phyloP scores from a whole-genome alignment of 2,329 filamentous ascomycete species.

The Paecilomyces fulvus region DNA sequence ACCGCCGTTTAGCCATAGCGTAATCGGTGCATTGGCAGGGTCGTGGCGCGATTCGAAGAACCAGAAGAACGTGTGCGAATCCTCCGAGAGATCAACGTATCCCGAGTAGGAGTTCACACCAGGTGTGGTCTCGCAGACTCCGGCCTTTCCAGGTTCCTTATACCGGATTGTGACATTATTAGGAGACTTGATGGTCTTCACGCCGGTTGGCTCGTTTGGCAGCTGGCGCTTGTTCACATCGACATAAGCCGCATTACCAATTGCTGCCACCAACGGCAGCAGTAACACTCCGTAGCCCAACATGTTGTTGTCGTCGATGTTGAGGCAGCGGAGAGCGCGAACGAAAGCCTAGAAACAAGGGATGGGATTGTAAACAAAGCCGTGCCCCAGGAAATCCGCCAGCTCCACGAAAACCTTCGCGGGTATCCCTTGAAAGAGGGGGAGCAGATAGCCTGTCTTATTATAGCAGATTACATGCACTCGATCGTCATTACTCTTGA shows the following conservation, averaged over 20 bases:
- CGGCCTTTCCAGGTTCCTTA: conserved; percentile 46
- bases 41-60: conserved; percentile 50
- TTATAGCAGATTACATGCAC: background rate
- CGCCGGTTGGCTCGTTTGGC: conserved; percentile 27
- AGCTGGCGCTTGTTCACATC: conserved; percentile 23
- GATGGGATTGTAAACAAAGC: background rate
- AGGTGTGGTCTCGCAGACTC: conserved; percentile 47
- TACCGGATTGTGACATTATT: conserved; percentile 48
- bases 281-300: background rate
- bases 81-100: conserved; percentile 45
- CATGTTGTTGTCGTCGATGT: background rate
- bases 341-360: background rate
- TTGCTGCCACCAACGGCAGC: conserved; percentile 1
- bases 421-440: background rate
- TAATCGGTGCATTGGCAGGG: conserved; percentile 36
- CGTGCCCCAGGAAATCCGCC: conserved; percentile 3
- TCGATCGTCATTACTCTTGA: background rate
- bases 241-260: conserved; percentile 8
- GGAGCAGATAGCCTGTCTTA: background rate
- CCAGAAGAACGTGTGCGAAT: conserved; percentile 47
- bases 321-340: background rate
- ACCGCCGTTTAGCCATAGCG: conserved; percentile 36
- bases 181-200: conserved; percentile 30
- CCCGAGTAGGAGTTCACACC: conserved; percentile 49
- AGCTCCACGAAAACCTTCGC: conserved; percentile 2